Percentiles rank a stretch among this genome's conserved stretches.
Evolutionary conservation across 352 stramenopile species (phyloP).

Genomic region (Phytophthora foliorum): DNA sequence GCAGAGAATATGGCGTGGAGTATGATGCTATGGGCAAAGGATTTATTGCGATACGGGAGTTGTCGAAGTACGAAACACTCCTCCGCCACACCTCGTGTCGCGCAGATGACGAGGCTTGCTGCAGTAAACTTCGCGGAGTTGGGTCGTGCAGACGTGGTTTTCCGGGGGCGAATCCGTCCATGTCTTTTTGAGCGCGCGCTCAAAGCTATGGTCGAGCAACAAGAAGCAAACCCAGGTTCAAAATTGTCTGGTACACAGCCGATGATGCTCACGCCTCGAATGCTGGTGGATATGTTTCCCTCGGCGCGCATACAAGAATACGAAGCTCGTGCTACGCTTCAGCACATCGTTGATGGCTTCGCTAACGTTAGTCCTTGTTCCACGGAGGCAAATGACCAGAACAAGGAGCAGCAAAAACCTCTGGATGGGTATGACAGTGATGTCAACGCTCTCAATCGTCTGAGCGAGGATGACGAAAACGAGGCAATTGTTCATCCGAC

Average conservation of each 20-base stretch:
- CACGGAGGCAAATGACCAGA: neutral
- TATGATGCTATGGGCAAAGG: constrained; percentile 20
- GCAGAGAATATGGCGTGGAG: constrained; percentile 32
- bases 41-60: constrained; percentile 6
- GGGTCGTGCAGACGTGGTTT: constrained; percentile 26
- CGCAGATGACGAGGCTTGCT: neutral
- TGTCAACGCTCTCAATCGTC: neutral
- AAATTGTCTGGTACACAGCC: neutral
- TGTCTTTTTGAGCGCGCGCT: constrained; percentile 22
- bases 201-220: constrained; percentile 19
- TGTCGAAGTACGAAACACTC: constrained; percentile 12
- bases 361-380: neutral
- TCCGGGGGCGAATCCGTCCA: constrained; percentile 31
- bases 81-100: constrained; percentile 6
- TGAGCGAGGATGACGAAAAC: constrained; percentile 5
- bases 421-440: neutral
- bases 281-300: constrained; percentile 34
- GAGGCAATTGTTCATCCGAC: constrained; percentile 6
- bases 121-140: constrained; percentile 9
- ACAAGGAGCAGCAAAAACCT: neutral
- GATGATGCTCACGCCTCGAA: constrained; percentile 18
- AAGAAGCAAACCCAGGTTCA: neutral
- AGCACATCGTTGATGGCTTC: constrained; percentile 32
- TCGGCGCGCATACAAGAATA: constrained; percentile 25
- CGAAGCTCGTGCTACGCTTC: constrained; percentile 36